Percentiles rank a stretch among this genome's conserved stretches.
Evolutionary conservation across 495 filamentous ascomycete species (phyloP).

Genomic region (Lasiosphaeris hirsuta): DNA sequence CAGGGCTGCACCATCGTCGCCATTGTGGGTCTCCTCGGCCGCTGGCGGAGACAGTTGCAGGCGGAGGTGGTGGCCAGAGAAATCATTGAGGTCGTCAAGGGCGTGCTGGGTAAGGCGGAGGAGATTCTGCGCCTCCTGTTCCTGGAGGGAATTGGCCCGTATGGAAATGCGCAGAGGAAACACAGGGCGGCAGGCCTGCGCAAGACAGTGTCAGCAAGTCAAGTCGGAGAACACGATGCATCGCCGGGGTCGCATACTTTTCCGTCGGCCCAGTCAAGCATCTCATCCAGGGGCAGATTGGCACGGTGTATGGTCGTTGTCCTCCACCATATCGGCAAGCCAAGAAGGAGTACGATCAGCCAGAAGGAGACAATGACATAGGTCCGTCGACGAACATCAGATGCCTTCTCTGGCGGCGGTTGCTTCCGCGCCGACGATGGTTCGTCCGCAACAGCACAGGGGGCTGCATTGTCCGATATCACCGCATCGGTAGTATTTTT

Average conservation of each 20-base stretch:
- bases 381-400: conserved; percentile 63
- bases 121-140: conserved; percentile 69
- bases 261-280: conserved; percentile 91
- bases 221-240: neutral
- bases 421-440: conserved; percentile 31
- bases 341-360: conserved; percentile 78
- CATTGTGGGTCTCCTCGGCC: conserved; percentile 15
- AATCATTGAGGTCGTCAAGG: conserved; percentile 86
- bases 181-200: conserved; percentile 80
- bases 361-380: conserved; percentile 86
- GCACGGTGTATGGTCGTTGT: conserved; percentile 95
- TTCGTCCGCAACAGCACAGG: neutral
- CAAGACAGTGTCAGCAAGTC: neutral
- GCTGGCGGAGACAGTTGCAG: conserved; percentile 58
- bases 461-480: neutral
- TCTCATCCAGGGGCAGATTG: conserved; percentile 74
- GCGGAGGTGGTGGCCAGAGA: conserved; percentile 83
- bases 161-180: conserved; percentile 83
- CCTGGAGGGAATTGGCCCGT: conserved; percentile 63
- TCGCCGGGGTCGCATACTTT: conserved; percentile 55
- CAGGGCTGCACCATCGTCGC: conserved; percentile 56
- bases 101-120: conserved; percentile 83
- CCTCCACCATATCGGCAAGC: conserved; percentile 92
- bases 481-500: neutral
- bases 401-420: conserved; percentile 73